phyloP scores from a whole-genome alignment of 345 rosid species.

The Psidium friedrichsthalianum region DNA sequence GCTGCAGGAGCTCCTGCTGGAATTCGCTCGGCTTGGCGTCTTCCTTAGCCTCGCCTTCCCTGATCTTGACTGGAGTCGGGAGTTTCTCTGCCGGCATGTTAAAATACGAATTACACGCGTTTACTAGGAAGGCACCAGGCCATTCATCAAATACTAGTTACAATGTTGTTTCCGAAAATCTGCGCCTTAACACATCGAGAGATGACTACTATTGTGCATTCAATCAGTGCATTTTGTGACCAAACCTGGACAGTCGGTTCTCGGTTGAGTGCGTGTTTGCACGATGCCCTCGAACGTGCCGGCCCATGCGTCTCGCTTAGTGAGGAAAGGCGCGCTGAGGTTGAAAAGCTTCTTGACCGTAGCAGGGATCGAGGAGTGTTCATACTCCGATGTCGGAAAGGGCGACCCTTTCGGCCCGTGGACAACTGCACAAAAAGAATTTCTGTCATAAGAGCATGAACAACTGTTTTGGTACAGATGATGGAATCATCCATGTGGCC shows the following conservation, averaged over 20 bases:
- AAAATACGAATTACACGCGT: background rate
- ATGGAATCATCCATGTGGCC: background rate
- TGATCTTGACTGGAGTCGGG: conserved; percentile 49
- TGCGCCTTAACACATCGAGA: background rate
- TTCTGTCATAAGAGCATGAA: background rate
- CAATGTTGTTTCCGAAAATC: background rate
- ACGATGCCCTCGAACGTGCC: conserved; percentile 68
- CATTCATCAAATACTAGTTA: background rate
- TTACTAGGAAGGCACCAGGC: background rate
- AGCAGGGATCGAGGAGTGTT: conserved; percentile 92
- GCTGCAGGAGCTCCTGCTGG: conserved; percentile 72
- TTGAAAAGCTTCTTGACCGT: conserved; percentile 78
- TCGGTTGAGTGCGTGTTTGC: conserved; percentile 37
- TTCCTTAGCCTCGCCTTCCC: conserved; percentile 54
- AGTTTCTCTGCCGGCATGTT: conserved; percentile 23
- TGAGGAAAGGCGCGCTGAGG: conserved; percentile 53
- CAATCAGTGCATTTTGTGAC: background rate
- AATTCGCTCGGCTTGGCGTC: conserved; percentile 58
- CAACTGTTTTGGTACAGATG: background rate
- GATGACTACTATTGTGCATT: background rate
- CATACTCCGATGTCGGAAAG: conserved; percentile 64
- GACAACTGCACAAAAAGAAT: conserved; percentile 36
- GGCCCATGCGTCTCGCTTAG: conserved; percentile 85
- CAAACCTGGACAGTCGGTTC: conserved; percentile 80
- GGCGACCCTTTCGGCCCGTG: conserved; percentile 84